Percentiles rank a stretch among this genome's conserved stretches.
These are phyloP conservation scores for Lojkania enalia DNA, from an alignment of 2,329 filamentous ascomycete species.

Conservation along the genomic window DNA sequence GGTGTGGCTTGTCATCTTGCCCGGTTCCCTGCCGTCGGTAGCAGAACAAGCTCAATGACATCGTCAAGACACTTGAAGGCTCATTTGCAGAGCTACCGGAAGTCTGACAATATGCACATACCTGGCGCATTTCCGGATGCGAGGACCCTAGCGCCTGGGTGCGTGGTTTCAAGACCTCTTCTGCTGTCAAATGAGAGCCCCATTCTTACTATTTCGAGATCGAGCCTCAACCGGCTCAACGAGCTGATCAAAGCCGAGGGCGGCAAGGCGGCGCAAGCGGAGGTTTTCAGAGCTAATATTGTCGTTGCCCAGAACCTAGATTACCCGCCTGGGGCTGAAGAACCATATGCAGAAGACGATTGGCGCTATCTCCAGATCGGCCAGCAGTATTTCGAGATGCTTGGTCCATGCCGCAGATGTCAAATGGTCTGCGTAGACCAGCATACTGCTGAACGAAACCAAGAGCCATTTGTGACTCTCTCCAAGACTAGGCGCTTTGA, in stretches of 20 bases:
- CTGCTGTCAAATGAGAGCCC: constrained; percentile 91
- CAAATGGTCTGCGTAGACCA: constrained; percentile 98
- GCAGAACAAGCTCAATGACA: constrained; percentile 53
- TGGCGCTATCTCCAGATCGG: constrained; percentile 75
- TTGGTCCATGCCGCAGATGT: constrained; percentile 85
- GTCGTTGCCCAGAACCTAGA: constrained; percentile 61
- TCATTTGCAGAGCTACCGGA: constrained; percentile 60
- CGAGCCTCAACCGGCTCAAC: constrained; percentile 80
- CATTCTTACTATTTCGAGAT: constrained; percentile 79
- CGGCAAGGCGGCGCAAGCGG: constrained; percentile 67
- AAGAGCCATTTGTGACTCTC: constrained; percentile 87
- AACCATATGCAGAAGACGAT: constrained; percentile 76
- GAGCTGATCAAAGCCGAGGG: constrained; percentile 65
- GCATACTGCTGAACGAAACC: constrained; percentile 71
- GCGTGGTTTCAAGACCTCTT: constrained; percentile 63
- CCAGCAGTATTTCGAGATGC: constrained; percentile 64
- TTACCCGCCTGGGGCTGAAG: constrained; percentile 49
- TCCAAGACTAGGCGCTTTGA: constrained; percentile 82
- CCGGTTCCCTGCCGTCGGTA: constrained; percentile 71
- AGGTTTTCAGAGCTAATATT: constrained; percentile 88
- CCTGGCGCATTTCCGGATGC: constrained; percentile 59
- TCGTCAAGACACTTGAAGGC: constrained; percentile 72
- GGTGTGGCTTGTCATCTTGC: constrained; percentile 82
- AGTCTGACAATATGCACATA: constrained; percentile 41
- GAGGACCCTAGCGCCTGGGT: constrained; percentile 51